Conservation (phyloP, 768 basidiomycete species). For the Tylopilus intermedius region DNA sequence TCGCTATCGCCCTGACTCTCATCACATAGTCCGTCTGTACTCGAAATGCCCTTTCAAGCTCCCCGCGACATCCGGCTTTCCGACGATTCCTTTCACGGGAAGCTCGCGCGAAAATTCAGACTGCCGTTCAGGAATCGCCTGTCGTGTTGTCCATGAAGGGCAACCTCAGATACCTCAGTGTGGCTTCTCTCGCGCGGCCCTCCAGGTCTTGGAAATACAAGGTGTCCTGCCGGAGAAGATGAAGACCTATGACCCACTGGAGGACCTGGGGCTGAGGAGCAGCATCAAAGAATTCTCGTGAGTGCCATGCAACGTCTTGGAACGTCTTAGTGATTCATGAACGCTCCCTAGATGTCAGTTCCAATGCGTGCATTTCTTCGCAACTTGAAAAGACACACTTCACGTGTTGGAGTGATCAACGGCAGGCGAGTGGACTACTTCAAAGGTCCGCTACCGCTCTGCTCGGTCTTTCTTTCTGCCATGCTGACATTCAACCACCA, state of each 20-base stretch:
- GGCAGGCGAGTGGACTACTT: no score
- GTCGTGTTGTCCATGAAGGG: slow-evolving; percentile 99
- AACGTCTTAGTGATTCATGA: no score
- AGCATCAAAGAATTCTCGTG: slow-evolving; percentile 97
- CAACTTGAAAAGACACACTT: no score
- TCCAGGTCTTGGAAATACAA: no score
- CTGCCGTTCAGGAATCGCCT: no score
- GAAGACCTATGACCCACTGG: slow-evolving; percentile 86
- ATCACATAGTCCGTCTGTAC: slow-evolving; percentile 2
- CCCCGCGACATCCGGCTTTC: slow-evolving; percentile 8
- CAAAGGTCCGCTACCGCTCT: no score
- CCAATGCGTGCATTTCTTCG: no score
- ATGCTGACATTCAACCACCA: slow-evolving; percentile 27
- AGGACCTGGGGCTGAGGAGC: slow-evolving; percentile 74
- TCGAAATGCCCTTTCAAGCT: no score
- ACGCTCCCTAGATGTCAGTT: no score
- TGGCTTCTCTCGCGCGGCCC: no score
- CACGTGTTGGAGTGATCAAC: slow-evolving; percentile 79
- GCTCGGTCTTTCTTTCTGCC: slow-evolving; percentile 42
- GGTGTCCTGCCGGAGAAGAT: slow-evolving; percentile 77
- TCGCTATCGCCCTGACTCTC: background rate
- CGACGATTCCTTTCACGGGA: slow-evolving; percentile 59
- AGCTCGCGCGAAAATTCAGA: slow-evolving; percentile 55
- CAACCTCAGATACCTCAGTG: slow-evolving; percentile 83
- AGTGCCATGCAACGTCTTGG: slow-evolving; percentile 32